Evolutionary conservation across 192 early-diverging fungal species (phyloP).

Genomic region (Gamsiella multidivaricata): DNA sequence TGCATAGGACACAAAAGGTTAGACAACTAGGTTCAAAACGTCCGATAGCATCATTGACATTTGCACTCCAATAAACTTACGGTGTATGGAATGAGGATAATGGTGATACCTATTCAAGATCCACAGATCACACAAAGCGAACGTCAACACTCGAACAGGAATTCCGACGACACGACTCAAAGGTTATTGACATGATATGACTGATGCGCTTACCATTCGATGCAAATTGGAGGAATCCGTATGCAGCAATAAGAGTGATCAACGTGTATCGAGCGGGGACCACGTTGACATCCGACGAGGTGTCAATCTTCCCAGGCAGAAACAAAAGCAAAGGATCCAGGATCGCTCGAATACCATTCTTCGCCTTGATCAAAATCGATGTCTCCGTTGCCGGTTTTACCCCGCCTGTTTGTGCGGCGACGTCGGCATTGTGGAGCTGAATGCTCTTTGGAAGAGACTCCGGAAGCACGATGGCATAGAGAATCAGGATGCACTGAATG

Average conservation of each 20-base stretch:
- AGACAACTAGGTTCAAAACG: too few relatives aligned
- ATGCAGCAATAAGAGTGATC: conserved; percentile 13
- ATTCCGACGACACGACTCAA: neutral
- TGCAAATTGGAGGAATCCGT: conserved; percentile 19
- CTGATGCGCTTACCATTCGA: conserved; percentile 17
- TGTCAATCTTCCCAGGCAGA: conserved; percentile 32
- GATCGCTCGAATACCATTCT: neutral
- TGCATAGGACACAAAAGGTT: too few relatives aligned
- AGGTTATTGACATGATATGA: too few relatives aligned
- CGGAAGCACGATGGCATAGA: conserved; percentile 28
- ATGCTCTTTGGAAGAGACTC: conserved; percentile 23
- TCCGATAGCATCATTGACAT: too few relatives aligned
- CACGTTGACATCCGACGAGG: conserved; percentile 17
- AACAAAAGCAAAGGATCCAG: conserved; percentile 41
- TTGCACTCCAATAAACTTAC: too few relatives aligned
- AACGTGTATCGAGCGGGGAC: conserved; percentile 26
- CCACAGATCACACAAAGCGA: neutral
- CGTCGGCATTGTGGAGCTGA: too few relatives aligned
- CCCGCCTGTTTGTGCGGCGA: too few relatives aligned
- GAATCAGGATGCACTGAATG: neutral
- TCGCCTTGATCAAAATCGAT: conserved; percentile 7
- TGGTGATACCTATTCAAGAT: neutral
- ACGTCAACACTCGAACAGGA: neutral
- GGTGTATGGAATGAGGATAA: conserved; percentile 33
- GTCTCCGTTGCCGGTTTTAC: neutral